These are phyloP conservation scores for Arthrocladium fulminans DNA, from an alignment of 2,329 filamentous ascomycete species.

Conservation along the genomic window DNA sequence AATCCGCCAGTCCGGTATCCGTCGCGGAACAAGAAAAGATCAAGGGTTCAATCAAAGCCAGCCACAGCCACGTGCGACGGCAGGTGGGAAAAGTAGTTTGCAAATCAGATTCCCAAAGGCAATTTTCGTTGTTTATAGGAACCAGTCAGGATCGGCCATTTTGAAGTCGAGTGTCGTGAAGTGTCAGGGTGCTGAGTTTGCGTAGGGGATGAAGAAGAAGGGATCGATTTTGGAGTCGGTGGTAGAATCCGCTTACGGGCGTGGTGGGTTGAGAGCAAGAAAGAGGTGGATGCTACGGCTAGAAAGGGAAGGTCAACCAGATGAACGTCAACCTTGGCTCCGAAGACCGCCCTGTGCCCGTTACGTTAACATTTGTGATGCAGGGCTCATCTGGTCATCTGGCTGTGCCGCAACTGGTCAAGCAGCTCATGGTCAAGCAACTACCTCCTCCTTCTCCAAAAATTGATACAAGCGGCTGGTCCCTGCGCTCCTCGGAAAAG, in stretches of 20 bases:
- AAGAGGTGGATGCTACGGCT: too few species aligned
- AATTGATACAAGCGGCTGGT: not conserved
- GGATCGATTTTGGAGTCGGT: not conserved
- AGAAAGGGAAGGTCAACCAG: too few species aligned
- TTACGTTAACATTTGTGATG: too few species aligned
- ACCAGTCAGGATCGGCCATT: slow-evolving; percentile 8
- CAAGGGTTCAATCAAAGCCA: not conserved
- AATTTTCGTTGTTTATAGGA: not conserved
- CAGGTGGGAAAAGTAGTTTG: not conserved
- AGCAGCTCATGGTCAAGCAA: too few species aligned
- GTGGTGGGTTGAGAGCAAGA: too few species aligned
- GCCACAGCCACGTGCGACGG: not conserved
- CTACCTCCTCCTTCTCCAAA: too few species aligned
- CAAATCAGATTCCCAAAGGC: not conserved
- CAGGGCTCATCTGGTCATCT: too few species aligned
- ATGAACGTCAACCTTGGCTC: too few species aligned
- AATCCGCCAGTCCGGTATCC: not conserved
- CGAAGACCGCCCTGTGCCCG: too few species aligned
- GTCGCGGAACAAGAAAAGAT: not conserved
- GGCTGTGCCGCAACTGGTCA: too few species aligned
- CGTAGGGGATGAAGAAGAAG: not conserved
- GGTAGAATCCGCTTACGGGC: too few species aligned
- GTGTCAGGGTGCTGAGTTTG: not conserved
- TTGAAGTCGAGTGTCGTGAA: not conserved
- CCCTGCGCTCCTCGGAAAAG: too few species aligned